These are phyloP conservation scores for Clarireedia sp. DNA, from an alignment of 2,329 filamentous ascomycete species.

Conservation along the genomic window DNA sequence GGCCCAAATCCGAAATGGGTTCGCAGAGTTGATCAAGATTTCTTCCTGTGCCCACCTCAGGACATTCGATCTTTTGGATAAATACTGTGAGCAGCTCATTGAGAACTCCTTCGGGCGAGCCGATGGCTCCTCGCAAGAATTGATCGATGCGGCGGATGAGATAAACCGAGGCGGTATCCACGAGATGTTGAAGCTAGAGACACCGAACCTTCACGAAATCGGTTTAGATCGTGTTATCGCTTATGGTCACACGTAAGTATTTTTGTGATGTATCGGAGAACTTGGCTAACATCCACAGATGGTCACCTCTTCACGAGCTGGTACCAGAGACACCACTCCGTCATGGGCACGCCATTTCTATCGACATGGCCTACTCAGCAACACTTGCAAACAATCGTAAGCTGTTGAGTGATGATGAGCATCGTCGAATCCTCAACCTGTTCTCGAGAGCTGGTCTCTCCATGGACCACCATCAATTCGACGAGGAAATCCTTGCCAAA, in stretches of 20 bases:
- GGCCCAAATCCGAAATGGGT: conserved; percentile 64
- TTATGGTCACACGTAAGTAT: conserved; percentile 57
- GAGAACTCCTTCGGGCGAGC: conserved; percentile 54
- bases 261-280: too few species aligned
- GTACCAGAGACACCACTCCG: conserved; percentile 60
- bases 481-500: conserved; percentile 56
- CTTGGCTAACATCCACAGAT: not conserved
- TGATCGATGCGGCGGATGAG: conserved; percentile 53
- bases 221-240: conserved; percentile 65
- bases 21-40: conserved; percentile 70
- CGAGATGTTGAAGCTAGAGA: conserved; percentile 67
- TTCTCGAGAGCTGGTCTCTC: conserved; percentile 64
- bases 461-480: conserved; percentile 63
- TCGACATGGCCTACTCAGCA: conserved; percentile 69
- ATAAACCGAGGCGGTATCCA: conserved; percentile 63
- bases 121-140: conserved; percentile 46
- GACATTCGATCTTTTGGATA: conserved; percentile 61
- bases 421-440: conserved; percentile 53
- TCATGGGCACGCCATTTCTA: conserved; percentile 66
- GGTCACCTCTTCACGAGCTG: conserved; percentile 66
- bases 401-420: conserved; percentile 51
- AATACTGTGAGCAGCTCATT: conserved; percentile 62
- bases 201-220: conserved; percentile 60
- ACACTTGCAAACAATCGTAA: conserved; percentile 58
- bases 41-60: conserved; percentile 59